phyloP scores from a whole-genome alignment of 352 stramenopile genomes.

The Phytophthora pisi region DNA sequence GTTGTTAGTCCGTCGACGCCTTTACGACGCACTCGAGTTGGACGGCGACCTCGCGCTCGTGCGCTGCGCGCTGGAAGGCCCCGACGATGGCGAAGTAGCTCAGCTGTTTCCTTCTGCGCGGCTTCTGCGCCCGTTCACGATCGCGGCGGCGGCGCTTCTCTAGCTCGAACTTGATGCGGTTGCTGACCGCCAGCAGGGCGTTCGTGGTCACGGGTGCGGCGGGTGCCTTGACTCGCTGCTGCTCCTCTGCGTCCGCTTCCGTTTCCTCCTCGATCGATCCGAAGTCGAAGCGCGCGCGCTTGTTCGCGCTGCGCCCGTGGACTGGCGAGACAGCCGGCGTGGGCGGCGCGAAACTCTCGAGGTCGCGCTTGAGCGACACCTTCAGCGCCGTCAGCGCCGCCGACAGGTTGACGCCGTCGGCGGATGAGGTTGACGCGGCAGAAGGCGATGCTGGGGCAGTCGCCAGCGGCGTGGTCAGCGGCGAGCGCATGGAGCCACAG shows the following conservation, averaged over 20 bases:
- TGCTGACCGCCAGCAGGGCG: conserved; percentile 75
- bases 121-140: conserved; percentile 49
- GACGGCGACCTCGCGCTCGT: conserved; percentile 61
- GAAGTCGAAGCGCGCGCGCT: conserved; percentile 72
- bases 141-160: conserved; percentile 61
- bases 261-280: conserved; percentile 31
- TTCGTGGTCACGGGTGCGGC: conserved; percentile 45
- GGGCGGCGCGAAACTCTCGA: conserved; percentile 71
- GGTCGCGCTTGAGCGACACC: conserved; percentile 76
- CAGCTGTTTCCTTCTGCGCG: conserved; percentile 69
- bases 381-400: conserved; percentile 70
- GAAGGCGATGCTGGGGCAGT: conserved; percentile 22
- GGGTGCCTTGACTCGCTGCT: conserved; percentile 22
- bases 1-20: conserved; percentile 35
- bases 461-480: conserved; percentile 9
- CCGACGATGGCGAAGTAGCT: conserved; percentile 83
- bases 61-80: conserved; percentile 78
- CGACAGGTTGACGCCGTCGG: conserved; percentile 59
- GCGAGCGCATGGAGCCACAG: conserved; percentile 21
- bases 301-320: conserved; percentile 46
- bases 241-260: conserved; percentile 33
- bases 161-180: conserved; percentile 74
- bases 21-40: conserved; percentile 47
- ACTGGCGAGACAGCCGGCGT: conserved; percentile 73
- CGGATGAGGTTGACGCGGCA: conserved; percentile 6